These are phyloP conservation scores for Nidularia sp. DNA, from an alignment of 768 basidiomycete species.

Conservation along the genomic window DNA sequence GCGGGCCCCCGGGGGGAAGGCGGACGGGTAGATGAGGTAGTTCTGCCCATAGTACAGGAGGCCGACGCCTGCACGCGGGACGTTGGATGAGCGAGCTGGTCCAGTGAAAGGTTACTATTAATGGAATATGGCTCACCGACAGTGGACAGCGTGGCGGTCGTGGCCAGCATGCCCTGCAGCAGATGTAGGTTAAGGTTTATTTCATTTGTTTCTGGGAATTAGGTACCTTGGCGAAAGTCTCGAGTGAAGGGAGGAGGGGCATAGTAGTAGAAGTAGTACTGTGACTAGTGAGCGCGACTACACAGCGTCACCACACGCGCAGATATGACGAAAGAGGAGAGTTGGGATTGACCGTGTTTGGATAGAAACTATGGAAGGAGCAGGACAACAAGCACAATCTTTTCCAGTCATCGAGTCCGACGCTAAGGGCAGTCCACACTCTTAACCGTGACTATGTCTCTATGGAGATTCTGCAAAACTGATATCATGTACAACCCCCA, in stretches of 20 bases:
- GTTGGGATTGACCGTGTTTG: too few species aligned
- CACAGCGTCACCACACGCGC: too few species aligned
- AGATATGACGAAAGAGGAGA: too few species aligned
- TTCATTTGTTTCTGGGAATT: background rate
- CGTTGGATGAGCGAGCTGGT: background rate
- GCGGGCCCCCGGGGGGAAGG: constrained; percentile 74
- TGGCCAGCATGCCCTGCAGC: constrained; percentile 47
- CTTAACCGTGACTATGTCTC: too few species aligned
- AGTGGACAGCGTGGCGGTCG: constrained; percentile 53
- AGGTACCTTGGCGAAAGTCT: constrained; percentile 1
- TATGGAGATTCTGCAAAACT: too few species aligned
- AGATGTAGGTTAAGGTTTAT: background rate
- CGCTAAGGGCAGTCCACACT: too few species aligned
- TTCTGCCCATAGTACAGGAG: constrained; percentile 85
- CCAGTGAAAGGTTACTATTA: background rate
- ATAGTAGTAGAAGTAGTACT: background rate
- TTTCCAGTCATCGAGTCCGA: too few species aligned
- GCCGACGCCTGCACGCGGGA: constrained; percentile 46
- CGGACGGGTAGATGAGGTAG: constrained; percentile 87
- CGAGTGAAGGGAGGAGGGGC: constrained; percentile 1
- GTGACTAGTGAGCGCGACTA: too few species aligned
- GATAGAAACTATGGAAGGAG: too few species aligned
- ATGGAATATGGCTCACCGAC: constrained; percentile 30
- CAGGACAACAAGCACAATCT: too few species aligned
- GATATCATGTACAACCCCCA: too few species aligned